Conservation (phyloP, 1,139 yeast genomes). For the Yamadazyma sp. region DNA sequence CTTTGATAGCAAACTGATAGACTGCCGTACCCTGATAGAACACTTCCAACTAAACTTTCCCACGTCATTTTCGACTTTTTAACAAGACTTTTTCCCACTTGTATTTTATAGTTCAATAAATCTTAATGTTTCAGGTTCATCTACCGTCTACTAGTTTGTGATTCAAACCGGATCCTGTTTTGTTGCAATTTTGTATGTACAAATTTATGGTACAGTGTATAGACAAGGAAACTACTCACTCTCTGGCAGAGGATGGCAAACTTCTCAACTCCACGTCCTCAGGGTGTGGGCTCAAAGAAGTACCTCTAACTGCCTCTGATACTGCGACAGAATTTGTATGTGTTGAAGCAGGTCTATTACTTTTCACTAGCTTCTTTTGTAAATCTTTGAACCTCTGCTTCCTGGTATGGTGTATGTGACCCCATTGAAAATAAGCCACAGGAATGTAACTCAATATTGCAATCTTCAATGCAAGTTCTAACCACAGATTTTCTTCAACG, state of each 20-base stretch:
- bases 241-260: slow-evolving; percentile 3
- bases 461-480: slow-evolving; percentile 27
- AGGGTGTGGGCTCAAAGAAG: slow-evolving; percentile 10
- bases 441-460: slow-evolving; percentile 38
- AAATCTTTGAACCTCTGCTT: slow-evolving; percentile 20
- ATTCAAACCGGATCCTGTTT: neutral
- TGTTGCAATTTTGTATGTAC: neutral
- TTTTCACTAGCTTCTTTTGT: slow-evolving; percentile 11
- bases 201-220: neutral
- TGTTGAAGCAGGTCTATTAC: neutral
- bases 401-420: slow-evolving; percentile 26
- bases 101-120: neutral
- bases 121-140: neutral
- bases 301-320: slow-evolving; percentile 2
- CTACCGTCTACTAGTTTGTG: neutral
- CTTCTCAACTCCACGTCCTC: slow-evolving; percentile 14
- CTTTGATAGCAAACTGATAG: slow-evolving; percentile 2
- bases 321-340: neutral
- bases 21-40: slow-evolving; percentile 5
- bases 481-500: slow-evolving; percentile 32
- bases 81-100: slow-evolving; percentile 8
- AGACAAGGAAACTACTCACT: neutral
- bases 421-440: slow-evolving; percentile 37
- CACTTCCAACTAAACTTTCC: slow-evolving; percentile 3
- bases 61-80: neutral